phyloP scores from a whole-genome alignment of 148 eudicot genomes.

The Spergularia marina region DNA sequence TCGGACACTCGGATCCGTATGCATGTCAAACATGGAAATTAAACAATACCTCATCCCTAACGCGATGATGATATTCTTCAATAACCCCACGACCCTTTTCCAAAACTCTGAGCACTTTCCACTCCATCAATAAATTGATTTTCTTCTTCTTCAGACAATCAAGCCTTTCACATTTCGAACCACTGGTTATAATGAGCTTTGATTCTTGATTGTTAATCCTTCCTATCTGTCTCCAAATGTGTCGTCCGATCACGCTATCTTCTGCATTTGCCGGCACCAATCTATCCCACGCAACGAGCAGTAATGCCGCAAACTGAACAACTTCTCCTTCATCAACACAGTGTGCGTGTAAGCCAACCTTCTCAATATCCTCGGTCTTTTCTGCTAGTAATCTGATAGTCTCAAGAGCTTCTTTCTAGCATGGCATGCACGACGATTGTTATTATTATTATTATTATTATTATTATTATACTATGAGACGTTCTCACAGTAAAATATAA shows the following conservation, averaged over 20 bases:
- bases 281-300: background rate
- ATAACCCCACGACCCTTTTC: background rate
- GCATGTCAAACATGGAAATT: too few species aligned
- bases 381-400: slow-evolving; percentile 1
- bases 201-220: background rate
- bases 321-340: slow-evolving; percentile 4
- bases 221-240: background rate
- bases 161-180: background rate
- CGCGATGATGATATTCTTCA: background rate
- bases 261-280: background rate
- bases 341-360: background rate
- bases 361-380: background rate
- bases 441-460: too few species aligned
- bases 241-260: background rate
- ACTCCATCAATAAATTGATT: background rate
- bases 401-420: background rate
- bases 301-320: background rate
- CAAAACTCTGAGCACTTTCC: background rate
- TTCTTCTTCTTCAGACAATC: background rate
- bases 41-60: background rate
- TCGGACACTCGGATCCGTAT: too few species aligned
- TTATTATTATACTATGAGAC: too few species aligned
- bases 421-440: background rate
- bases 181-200: background rate
- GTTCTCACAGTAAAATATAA: background rate